A percentile compares a stretch with the other conserved stretches of the same genome.
phyloP scores from a whole-genome alignment of 306 rosid genomes.

The Gillenia trifoliata region DNA sequence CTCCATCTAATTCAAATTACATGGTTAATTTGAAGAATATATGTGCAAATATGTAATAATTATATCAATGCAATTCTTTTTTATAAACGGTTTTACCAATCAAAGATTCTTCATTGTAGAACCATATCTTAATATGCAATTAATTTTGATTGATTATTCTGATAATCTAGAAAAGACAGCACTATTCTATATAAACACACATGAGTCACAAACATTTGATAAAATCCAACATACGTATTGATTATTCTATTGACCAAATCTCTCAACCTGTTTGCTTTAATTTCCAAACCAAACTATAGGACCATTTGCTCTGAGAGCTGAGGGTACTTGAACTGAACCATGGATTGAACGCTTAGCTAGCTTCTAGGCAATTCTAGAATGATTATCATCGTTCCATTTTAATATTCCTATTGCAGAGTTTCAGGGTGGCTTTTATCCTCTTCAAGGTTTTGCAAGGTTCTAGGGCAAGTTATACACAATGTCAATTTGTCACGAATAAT shows the following conservation, averaged over 20 bases:
- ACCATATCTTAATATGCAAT: neutral
- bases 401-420: neutral
- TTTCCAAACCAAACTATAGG: conserved; percentile 42
- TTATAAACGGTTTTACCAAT: neutral
- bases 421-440: neutral
- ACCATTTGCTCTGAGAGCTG: conserved; percentile 10
- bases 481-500: too few species aligned
- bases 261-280: conserved; percentile 33
- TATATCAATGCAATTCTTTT: neutral
- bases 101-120: neutral
- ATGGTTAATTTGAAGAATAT: neutral
- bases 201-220: neutral
- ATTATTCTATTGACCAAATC: conserved; percentile 27
- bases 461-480: too few species aligned
- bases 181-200: neutral
- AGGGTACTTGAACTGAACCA: conserved; percentile 3
- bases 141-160: too few species aligned
- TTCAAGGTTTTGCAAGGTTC: neutral
- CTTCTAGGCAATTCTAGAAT: conserved; percentile 8
- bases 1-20: neutral
- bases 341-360: conserved; percentile 5
- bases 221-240: conserved; percentile 3
- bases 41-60: neutral
- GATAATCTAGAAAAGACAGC: neutral
- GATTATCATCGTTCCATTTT: neutral